Evolutionary conservation across 2,329 filamentous ascomycete genomes (phyloP).

Genomic region (Sphaerulina musiva): DNA sequence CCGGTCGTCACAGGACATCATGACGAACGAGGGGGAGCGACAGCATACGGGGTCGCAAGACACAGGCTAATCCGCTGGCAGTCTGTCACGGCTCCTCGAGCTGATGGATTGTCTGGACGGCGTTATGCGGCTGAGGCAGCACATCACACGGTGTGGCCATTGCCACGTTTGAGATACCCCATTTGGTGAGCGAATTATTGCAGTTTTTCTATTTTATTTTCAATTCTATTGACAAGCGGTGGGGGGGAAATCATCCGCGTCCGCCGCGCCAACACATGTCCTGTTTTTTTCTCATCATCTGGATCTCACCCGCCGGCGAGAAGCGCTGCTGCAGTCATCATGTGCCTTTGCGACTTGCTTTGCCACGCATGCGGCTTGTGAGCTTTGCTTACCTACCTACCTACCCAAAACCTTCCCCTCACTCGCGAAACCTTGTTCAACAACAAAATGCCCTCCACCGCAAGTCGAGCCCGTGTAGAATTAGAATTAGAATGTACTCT

Average conservation of each 20-base stretch:
- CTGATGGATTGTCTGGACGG: not conserved
- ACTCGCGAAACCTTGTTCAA: conserved; percentile 7
- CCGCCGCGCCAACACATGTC: not conserved
- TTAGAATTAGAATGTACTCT: too few species aligned
- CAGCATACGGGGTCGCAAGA: not conserved
- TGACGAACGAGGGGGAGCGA: not conserved
- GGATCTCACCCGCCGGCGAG: not conserved
- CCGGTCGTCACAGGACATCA: conserved; percentile 5
- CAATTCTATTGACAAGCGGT: not conserved
- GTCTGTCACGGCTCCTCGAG: not conserved
- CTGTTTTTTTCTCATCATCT: not conserved
- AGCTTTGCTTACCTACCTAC: conserved; percentile 9
- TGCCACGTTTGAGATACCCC: conserved; percentile 4
- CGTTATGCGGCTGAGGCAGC: not conserved
- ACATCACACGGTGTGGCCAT: not conserved
- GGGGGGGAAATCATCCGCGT: not conserved
- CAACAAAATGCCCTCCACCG: too few species aligned
- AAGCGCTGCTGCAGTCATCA: not conserved
- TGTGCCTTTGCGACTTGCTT: conserved; percentile 1
- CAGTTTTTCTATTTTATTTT: too few species aligned
- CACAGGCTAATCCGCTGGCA: not conserved
- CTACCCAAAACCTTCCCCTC: conserved; percentile 13
- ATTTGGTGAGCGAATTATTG: not conserved
- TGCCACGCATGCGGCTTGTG: conserved; percentile 1
- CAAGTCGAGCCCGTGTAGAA: too few species aligned